These are phyloP conservation scores for Hypomontagnella monticulosa DNA, from an alignment of 495 filamentous ascomycete genomes.

Conservation along the genomic window DNA sequence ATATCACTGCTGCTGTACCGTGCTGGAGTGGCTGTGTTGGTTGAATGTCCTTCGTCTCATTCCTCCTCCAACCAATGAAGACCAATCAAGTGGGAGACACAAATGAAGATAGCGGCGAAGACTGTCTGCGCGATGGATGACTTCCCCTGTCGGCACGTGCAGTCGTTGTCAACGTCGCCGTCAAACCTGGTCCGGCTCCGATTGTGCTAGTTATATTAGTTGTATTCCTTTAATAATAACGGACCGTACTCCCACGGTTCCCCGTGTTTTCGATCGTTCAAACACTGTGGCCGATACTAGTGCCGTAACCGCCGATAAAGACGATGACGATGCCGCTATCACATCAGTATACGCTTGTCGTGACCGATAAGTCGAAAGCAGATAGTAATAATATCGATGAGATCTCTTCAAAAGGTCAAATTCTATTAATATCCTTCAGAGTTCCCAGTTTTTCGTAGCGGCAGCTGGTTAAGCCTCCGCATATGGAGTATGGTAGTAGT, in stretches of 20 bases:
- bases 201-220: constrained; percentile 5
- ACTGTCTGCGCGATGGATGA: constrained; percentile 15
- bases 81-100: constrained; percentile 16
- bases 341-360: no score
- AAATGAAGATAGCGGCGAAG: constrained; percentile 19
- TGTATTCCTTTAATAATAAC: no score
- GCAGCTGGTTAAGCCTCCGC: constrained; percentile 9
- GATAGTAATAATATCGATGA: no score
- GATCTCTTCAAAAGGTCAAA: neutral
- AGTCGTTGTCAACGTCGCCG: constrained; percentile 5
- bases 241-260: no score
- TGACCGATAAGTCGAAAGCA: no score
- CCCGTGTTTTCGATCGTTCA: no score
- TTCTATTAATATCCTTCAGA: constrained; percentile 26
- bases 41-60: constrained; percentile 18
- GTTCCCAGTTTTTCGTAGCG: constrained; percentile 6
- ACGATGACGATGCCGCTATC: no score
- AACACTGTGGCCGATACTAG: no score
- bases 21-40: constrained; percentile 35
- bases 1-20: constrained; percentile 17
- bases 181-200: neutral
- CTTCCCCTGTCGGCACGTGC: constrained; percentile 32
- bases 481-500: constrained; percentile 25
- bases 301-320: no score
- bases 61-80: neutral